These are phyloP conservation scores for Skeletonema costatum DNA, from an alignment of 108 stramenopile genomes.

Conservation along the genomic window DNA sequence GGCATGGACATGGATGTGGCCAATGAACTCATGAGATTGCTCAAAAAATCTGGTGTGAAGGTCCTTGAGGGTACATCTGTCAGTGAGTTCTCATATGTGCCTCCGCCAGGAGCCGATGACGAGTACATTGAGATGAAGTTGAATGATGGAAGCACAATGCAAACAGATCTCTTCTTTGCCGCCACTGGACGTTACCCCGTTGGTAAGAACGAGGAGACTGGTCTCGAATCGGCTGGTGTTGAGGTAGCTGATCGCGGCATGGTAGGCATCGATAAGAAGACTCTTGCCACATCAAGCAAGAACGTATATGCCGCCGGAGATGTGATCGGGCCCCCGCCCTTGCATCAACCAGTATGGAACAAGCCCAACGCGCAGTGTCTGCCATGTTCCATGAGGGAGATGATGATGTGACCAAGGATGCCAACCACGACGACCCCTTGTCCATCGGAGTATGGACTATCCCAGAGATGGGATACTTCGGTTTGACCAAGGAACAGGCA, in stretches of 20 bases:
- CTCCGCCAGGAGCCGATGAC: constrained; percentile 6
- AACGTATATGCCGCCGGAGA: constrained; percentile 41
- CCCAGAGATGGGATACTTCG: constrained; percentile 28
- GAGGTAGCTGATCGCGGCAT: constrained; percentile 16
- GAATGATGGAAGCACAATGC: constrained; percentile 22
- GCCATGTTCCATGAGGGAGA: constrained; percentile 12
- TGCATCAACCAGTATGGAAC: constrained; percentile 30
- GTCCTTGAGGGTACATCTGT: constrained; percentile 12
- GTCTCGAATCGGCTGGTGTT: constrained; percentile 18
- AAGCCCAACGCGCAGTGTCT: constrained; percentile 19
- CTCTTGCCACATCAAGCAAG: constrained; percentile 9
- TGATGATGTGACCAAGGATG: not conserved
- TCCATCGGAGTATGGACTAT: constrained; percentile 35
- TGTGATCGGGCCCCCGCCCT: constrained; percentile 25
- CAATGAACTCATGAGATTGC: constrained; percentile 12
- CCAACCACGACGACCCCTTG: constrained; percentile 19
- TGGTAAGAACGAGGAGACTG: constrained; percentile 13
- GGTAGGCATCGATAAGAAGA: constrained; percentile 20
- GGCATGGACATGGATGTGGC: constrained; percentile 40
- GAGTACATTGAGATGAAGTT: constrained; percentile 18
- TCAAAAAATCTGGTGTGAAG: constrained; percentile 16
- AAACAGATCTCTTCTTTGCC: constrained; percentile 31
- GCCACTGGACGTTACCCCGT: constrained; percentile 23
- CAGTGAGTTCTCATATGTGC: constrained; percentile 6
- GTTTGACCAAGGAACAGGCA: constrained; percentile 21